Conservation (phyloP, 2,329 filamentous ascomycete genomes). For the Sordariomycetes sp. region DNA sequence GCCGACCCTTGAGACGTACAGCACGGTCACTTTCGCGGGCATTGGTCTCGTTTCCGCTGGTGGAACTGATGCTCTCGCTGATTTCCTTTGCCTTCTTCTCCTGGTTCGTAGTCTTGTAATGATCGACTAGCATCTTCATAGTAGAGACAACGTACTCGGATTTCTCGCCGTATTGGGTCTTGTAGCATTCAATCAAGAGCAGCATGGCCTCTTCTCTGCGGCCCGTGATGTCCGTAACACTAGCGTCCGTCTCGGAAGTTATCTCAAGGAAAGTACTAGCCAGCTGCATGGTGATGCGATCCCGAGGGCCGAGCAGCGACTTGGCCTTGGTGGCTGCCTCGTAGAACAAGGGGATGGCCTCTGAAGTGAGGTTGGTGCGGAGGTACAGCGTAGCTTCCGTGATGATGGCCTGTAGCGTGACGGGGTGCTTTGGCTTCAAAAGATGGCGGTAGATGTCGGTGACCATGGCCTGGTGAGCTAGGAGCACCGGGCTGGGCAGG, state of each 20-base stretch:
- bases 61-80: conserved; percentile 8
- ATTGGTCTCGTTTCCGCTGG: conserved; percentile 10
- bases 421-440: conserved; percentile 10
- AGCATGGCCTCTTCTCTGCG: conserved; percentile 7
- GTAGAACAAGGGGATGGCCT: conserved; percentile 7
- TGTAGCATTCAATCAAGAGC: conserved; percentile 8
- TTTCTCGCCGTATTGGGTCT: conserved; percentile 7
- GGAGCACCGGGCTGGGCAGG: conserved; percentile 15
- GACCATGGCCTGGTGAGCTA: conserved; percentile 14
- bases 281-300: conserved; percentile 8
- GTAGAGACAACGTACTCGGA: conserved; percentile 7
- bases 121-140: conserved; percentile 6
- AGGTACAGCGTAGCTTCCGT: conserved; percentile 7
- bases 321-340: conserved; percentile 7
- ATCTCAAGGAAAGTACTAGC: conserved; percentile 8
- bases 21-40: conserved; percentile 13
- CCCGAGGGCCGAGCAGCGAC: conserved; percentile 3
- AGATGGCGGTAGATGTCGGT: conserved; percentile 17
- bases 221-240: conserved; percentile 13
- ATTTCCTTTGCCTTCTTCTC: conserved; percentile 8
- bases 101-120: conserved; percentile 6
- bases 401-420: conserved; percentile 10
- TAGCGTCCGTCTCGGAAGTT: conserved; percentile 3
- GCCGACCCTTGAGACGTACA: conserved; percentile 15
- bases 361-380: conserved; percentile 6